Evolutionary conservation across 1,139 yeast species (phyloP).

Genomic region (Candida frijolesensis): DNA sequence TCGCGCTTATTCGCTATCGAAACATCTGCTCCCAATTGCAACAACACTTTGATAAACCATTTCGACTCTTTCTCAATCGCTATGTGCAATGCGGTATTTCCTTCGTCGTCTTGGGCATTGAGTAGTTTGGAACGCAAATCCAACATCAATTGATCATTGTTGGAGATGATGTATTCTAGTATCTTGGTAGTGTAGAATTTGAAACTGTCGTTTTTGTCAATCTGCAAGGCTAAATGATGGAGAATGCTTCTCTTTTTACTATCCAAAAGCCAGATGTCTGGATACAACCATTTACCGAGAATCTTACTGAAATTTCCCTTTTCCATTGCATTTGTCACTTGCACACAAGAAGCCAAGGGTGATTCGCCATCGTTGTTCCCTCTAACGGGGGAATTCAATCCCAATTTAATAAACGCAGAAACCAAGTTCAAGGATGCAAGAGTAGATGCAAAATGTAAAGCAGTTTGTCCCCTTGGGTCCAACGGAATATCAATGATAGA

Average conservation of each 20-base stretch:
- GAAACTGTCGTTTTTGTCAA: conserved; percentile 32
- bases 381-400: conserved; percentile 43
- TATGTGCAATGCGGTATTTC: conserved; percentile 86
- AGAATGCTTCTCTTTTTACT: conserved; percentile 36
- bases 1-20: conserved; percentile 81
- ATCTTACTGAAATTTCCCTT: conserved; percentile 41
- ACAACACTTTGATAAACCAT: conserved; percentile 75
- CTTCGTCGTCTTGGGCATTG: conserved; percentile 75
- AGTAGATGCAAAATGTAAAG: conserved; percentile 49
- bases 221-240: conserved; percentile 37
- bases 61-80: conserved; percentile 88
- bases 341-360: conserved; percentile 42
- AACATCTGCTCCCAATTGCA: conserved; percentile 87
- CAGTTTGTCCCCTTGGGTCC: conserved; percentile 47
- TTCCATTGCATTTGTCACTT: conserved; percentile 51
- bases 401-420: conserved; percentile 37
- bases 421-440: conserved; percentile 44
- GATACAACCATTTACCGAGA: conserved; percentile 38
- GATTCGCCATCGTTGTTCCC: conserved; percentile 45
- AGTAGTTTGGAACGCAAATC: conserved; percentile 67
- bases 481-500: conserved; percentile 38
- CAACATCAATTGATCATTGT: conserved; percentile 52
- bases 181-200: conserved; percentile 77
- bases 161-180: conserved; percentile 74
- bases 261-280: conserved; percentile 41